Conservation (phyloP, 2,329 filamentous ascomycete genomes). For the Aspergillus intermedius region DNA sequence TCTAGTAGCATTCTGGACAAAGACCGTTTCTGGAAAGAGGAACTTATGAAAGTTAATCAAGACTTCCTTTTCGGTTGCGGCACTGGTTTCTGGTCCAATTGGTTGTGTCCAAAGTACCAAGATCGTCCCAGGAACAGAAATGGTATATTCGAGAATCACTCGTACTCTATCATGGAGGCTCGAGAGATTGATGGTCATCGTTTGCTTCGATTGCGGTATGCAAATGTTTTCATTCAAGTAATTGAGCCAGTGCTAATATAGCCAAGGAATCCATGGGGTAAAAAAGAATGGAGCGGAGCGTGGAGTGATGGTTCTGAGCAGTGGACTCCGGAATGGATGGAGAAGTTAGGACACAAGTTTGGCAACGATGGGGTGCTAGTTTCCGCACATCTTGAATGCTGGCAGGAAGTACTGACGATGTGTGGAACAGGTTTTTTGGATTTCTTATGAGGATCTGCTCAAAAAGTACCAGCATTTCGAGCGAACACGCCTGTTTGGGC, state of each 20-base stretch:
- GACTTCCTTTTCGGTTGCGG: slow-evolving; percentile 56
- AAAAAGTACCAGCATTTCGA: slow-evolving; percentile 55
- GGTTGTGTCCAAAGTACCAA: slow-evolving; percentile 31
- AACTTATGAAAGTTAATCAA: slow-evolving; percentile 71
- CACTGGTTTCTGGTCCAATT: slow-evolving; percentile 42
- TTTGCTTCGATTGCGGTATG: slow-evolving; percentile 55
- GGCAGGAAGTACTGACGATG: background rate
- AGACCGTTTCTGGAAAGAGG: slow-evolving; percentile 75
- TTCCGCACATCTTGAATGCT: background rate
- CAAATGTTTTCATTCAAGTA: slow-evolving; percentile 8
- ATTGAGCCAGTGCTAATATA: slow-evolving; percentile 9
- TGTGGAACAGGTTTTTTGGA: slow-evolving; percentile 48
- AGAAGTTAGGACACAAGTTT: slow-evolving; percentile 65
- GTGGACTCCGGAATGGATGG: slow-evolving; percentile 75
- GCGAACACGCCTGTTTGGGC: slow-evolving; percentile 54
- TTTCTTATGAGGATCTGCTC: slow-evolving; percentile 53
- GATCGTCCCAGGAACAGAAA: slow-evolving; percentile 34
- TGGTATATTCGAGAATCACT: slow-evolving; percentile 45
- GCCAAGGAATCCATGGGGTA: slow-evolving; percentile 70
- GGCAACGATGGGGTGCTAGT: slow-evolving; percentile 60
- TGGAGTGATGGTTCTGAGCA: slow-evolving; percentile 80
- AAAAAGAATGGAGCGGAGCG: slow-evolving; percentile 70
- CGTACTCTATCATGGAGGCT: slow-evolving; percentile 54
- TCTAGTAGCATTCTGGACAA: slow-evolving; percentile 52
- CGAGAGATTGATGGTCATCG: slow-evolving; percentile 57